Evolutionary conservation across 2,329 filamentous ascomycete species (phyloP), one percentile per base, ranked within the genome.

Genomic region (Coniochaeta sp.): DNA sequence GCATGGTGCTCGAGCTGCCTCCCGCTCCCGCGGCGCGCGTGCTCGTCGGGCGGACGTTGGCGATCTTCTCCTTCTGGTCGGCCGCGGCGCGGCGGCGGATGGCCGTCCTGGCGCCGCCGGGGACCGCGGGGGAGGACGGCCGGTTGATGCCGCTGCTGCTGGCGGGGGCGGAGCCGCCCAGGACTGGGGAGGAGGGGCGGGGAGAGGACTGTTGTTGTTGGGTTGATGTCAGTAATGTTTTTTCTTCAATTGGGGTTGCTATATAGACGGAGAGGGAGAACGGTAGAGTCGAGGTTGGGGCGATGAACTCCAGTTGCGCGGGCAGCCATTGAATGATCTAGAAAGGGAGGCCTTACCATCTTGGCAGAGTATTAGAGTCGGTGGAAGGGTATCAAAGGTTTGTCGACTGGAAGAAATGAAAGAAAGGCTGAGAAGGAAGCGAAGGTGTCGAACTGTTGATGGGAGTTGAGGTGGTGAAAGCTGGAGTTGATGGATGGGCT

Each of bases 1-100:
- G 79, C 94, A 99, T 99, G 50, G 94, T 99, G 76, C 90, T 95
- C 71, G 87, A 95, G 69, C 91, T 96, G 59, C 94, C 94, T 60
- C 94, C 94, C 16, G 94, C 94, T 62, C 94, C 94, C 30, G 94
- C 94, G 33, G 92, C 85, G 64, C 94, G 83, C 60, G 94, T 99
- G 76, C 89, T 95, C 70, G 86, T 89, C 49, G 94, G 94, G 61
- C 94, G 82, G 59, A 83, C 87, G 86, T 95, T 99, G 65, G 92
- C 91, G 63, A 92, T 83, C 75, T 95, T 94, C 75, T 97, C 94
- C 73, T 96, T 96, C 76, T 96, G 89, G 71, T 97, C 94, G 63
- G 92, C 92, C 27, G 94, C 94, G 40, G 94, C 92, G 69, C 94
- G 90, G 70, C 94, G 86, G 71, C 94, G 86, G 74, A 99, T 95